Percentiles rank a stretch among this genome's conserved stretches.
Conservation (phyloP, 768 basidiomycete species). For the Ramaria sp. region DNA sequence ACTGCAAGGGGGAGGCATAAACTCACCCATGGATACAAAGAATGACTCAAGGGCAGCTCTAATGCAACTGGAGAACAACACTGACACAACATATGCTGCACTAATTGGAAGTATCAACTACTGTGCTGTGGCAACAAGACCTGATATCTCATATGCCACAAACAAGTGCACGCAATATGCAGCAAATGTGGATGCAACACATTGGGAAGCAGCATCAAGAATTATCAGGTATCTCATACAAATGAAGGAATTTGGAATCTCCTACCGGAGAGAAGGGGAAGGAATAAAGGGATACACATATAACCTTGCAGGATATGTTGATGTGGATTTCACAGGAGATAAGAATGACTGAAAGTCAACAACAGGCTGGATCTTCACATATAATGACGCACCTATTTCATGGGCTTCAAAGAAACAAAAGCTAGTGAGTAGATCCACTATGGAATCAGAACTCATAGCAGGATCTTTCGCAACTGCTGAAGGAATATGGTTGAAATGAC, state of each 20-base stretch:
- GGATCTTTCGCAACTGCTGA: conserved; percentile 9
- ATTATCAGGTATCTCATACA: conserved; percentile 9
- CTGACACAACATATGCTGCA: background rate
- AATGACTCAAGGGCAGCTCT: conserved; percentile 8
- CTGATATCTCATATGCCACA: conserved; percentile 17
- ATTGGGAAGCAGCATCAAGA: conserved; percentile 9
- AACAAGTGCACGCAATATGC: conserved; percentile 11
- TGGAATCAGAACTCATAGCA: conserved; percentile 21
- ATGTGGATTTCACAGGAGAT: conserved; percentile 9
- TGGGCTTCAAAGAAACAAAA: conserved; percentile 19
- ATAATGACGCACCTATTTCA: conserved; percentile 13
- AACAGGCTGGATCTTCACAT: conserved; percentile 18
- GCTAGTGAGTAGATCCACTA: conserved; percentile 1
- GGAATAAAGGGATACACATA: background rate
- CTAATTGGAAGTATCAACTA: conserved; percentile 17
- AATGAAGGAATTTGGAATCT: background rate
- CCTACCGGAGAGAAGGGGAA: background rate
- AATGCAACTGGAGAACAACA: background rate
- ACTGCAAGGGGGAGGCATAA: conserved; percentile 9
- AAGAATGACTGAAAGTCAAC: background rate
- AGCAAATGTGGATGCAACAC: conserved; percentile 6
- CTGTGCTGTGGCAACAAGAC: conserved; percentile 14
- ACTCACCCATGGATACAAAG: conserved; percentile 15
- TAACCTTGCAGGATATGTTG: background rate
- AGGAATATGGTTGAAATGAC: conserved; percentile 8